Evolutionary conservation across 495 filamentous ascomycete species (phyloP).

Genomic region (Neurospora sp.): DNA sequence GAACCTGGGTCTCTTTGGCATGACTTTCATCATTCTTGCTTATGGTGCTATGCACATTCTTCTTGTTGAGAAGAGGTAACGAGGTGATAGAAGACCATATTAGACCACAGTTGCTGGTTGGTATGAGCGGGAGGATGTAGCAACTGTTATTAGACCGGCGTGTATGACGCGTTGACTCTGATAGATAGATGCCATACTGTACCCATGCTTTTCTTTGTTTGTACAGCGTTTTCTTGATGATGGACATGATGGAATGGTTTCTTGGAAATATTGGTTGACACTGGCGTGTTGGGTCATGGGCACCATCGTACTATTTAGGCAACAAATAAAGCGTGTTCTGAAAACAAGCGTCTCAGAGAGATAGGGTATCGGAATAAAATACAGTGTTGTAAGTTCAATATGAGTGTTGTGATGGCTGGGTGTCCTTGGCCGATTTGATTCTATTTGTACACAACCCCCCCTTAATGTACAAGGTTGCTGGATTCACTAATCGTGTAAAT

Average conservation of each 20-base stretch:
- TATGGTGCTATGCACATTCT: constrained; percentile 91
- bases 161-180: background rate
- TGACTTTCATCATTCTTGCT: constrained; percentile 74
- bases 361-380: background rate
- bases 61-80: constrained; percentile 78
- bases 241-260: background rate
- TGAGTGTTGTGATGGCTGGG: background rate
- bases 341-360: background rate
- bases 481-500: background rate
- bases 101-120: background rate
- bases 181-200: background rate
- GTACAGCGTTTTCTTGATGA: background rate
- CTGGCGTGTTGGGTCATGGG: background rate
- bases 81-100: background rate
- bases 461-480: constrained; percentile 1
- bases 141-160: background rate
- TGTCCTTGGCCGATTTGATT: constrained; percentile 3
- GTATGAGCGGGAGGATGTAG: background rate
- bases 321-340: background rate
- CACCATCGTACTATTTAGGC: background rate
- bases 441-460: constrained; percentile 17
- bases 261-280: background rate
- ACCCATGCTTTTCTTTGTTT: background rate
- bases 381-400: background rate
- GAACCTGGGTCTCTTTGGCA: constrained; percentile 73